These are phyloP conservation scores for Peterozyma xylosa DNA, from an alignment of 805 yeast species.

Conservation along the genomic window DNA sequence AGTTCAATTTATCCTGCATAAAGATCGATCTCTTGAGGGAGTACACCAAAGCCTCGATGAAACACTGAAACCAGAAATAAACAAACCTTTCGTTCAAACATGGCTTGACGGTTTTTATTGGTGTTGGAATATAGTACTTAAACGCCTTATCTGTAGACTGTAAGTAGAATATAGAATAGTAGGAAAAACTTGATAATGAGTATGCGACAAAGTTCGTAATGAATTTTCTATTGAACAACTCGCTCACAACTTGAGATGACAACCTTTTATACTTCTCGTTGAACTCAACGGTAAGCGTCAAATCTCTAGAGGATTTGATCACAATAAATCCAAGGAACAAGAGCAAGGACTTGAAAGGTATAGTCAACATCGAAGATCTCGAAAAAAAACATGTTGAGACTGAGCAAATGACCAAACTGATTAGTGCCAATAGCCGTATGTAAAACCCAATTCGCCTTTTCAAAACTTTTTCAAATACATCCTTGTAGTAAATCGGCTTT, in stretches of 20 bases:
- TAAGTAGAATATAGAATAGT: conserved; percentile 12
- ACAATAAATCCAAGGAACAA: conserved; percentile 21
- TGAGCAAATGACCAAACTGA: conserved; percentile 16
- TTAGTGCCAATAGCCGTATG: conserved; percentile 10
- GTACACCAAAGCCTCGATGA: conserved; percentile 35
- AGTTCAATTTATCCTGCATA: conserved; percentile 47
- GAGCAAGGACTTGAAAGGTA: conserved; percentile 17
- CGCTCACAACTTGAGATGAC: conserved; percentile 18
- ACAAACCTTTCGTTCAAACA: conserved; percentile 35
- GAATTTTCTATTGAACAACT: conserved; percentile 16
- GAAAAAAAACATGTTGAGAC: conserved; percentile 13
- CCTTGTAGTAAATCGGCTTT: conserved; percentile 5
- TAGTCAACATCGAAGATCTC: conserved; percentile 11
- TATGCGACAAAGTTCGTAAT: conserved; percentile 15
- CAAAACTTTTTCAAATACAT: conserved; percentile 16
- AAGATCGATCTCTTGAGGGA: conserved; percentile 41
- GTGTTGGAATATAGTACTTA: conserved; percentile 21
- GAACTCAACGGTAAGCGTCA: conserved; percentile 17
- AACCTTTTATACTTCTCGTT: conserved; percentile 15
- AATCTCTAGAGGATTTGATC: conserved; percentile 20
- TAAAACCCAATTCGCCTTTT: conserved; percentile 20
- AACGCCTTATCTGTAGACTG: conserved; percentile 14
- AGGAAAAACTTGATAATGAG: conserved; percentile 13
- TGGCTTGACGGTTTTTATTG: conserved; percentile 32
- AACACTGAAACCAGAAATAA: conserved; percentile 40